phyloP scores from a whole-genome alignment of 73 alveolate species.

The Paramecium sexaurelia region DNA sequence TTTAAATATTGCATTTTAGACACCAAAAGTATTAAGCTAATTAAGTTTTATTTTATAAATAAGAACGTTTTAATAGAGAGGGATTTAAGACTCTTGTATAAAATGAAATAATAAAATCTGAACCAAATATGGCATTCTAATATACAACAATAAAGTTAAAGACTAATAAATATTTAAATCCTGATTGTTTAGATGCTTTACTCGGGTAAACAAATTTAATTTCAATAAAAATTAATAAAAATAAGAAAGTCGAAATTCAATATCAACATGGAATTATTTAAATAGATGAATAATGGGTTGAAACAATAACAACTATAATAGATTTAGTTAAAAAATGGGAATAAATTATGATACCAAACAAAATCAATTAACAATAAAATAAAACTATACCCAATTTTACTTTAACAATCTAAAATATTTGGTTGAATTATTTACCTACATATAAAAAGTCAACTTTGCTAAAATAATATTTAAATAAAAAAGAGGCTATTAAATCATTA shows the following conservation, averaged over 20 bases:
- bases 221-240: not conserved
- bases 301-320: not conserved
- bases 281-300: slow-evolving; percentile 15
- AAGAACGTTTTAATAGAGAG: slow-evolving; percentile 24
- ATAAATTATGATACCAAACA: not conserved
- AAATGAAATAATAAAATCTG: not conserved
- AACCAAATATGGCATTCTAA: not conserved
- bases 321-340: not conserved
- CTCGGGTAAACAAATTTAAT: not conserved
- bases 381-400: not conserved
- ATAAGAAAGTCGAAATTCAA: not conserved
- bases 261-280: not conserved
- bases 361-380: not conserved
- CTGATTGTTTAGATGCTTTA: not conserved
- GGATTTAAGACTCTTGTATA: not conserved
- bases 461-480: not conserved
- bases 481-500: not conserved
- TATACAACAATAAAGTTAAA: not conserved
- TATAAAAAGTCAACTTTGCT: not conserved
- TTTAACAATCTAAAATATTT: not conserved
- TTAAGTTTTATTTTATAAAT: slow-evolving; percentile 23
- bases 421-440: slow-evolving; percentile 31
- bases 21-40: not conserved
- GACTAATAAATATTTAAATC: not conserved
- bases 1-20: not conserved